These are phyloP conservation scores for Chaetoceros tenuissimus DNA, from an alignment of 108 stramenopile species.

Conservation along the genomic window DNA sequence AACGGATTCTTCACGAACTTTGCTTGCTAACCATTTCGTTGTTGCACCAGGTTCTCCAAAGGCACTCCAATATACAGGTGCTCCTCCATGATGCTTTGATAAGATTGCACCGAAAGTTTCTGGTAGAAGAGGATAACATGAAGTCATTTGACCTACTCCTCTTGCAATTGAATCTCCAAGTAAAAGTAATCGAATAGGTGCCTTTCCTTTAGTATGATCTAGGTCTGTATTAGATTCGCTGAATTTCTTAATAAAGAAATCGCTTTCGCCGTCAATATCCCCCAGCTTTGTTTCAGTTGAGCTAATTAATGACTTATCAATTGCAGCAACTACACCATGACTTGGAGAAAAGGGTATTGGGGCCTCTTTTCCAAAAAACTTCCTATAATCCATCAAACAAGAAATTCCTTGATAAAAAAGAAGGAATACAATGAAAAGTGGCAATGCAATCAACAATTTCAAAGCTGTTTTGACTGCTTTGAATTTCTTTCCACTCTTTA, in stretches of 20 bases:
- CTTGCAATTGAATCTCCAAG: constrained; percentile 1
- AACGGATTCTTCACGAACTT: background rate
- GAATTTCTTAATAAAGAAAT: background rate
- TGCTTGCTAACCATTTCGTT: background rate
- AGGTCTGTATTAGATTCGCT: background rate
- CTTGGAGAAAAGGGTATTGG: background rate
- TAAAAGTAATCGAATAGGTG: background rate
- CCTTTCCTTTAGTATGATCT: background rate
- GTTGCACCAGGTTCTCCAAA: constrained; percentile 4
- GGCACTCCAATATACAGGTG: constrained; percentile 1
- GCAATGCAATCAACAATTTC: too few species aligned
- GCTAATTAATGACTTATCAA: background rate
- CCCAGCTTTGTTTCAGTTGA: background rate
- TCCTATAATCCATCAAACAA: background rate
- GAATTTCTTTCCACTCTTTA: too few species aligned
- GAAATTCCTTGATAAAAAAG: background rate
- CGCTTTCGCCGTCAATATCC: background rate
- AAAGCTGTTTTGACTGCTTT: too few species aligned
- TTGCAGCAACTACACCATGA: background rate
- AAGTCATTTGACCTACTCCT: constrained; percentile 1
- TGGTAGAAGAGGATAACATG: constrained; percentile 1
- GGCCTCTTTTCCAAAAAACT: background rate
- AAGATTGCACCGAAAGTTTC: background rate
- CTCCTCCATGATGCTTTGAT: background rate
- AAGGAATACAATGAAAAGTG: too few species aligned